Conservation (phyloP, 805 yeast species). For the Yamadazyma takamatsuzukensis region DNA sequence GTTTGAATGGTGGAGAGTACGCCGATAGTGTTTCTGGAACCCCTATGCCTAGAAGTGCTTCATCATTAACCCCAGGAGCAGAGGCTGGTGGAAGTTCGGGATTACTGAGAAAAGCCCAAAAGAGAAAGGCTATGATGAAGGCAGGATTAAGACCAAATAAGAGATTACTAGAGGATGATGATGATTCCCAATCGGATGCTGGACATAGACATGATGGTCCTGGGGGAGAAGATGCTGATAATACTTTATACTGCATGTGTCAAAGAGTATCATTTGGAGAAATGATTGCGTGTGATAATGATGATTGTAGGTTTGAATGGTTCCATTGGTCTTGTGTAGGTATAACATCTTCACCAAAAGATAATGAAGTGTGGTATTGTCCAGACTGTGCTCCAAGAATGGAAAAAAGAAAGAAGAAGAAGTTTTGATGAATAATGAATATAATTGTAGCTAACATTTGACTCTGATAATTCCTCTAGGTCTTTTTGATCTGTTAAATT, state of each 20-base stretch:
- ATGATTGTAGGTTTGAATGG: conserved; percentile 88
- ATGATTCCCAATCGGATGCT: conserved; percentile 16
- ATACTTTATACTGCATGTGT: conserved; percentile 76
- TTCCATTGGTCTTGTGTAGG: conserved; percentile 96
- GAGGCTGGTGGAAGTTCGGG: conserved; percentile 11
- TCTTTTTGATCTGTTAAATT: too few species aligned
- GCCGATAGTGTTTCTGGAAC: conserved; percentile 24
- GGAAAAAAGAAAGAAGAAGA: conserved; percentile 43
- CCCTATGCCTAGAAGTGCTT: conserved; percentile 26
- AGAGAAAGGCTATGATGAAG: conserved; percentile 21
- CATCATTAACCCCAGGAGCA: conserved; percentile 12
- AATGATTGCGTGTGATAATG: conserved; percentile 96
- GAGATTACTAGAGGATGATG: conserved; percentile 19
- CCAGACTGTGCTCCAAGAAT: conserved; percentile 65
- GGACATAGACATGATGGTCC: conserved; percentile 17
- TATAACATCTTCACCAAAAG: conserved; percentile 80
- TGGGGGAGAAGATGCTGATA: conserved; percentile 42
- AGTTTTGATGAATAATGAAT: conserved; percentile 9
- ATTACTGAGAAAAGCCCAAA: conserved; percentile 19
- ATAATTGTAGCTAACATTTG: too few species aligned
- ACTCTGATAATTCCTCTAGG: too few species aligned
- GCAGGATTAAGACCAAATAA: conserved; percentile 18
- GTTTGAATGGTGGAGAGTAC: conserved; percentile 13
- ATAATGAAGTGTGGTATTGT: conserved; percentile 83
- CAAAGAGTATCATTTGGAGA: conserved; percentile 94